Conservation (phyloP, 257 asterid species). For the Striga asiatica region DNA sequence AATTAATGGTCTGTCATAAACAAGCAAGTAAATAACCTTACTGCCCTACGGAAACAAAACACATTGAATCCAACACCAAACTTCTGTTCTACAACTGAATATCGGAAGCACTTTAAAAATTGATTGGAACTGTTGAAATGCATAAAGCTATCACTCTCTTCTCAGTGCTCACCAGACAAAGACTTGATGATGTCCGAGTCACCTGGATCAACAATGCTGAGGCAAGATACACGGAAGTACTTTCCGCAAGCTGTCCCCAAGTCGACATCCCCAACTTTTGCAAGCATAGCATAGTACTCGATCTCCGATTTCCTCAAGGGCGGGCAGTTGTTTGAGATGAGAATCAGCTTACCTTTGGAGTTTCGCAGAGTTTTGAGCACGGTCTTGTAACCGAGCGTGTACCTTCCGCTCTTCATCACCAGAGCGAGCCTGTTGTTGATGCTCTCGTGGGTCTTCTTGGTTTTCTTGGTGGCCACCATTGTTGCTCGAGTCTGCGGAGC, state of each 20-base stretch:
- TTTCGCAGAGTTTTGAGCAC: not conserved
- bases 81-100: constrained; percentile 13
- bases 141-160: constrained; percentile 3
- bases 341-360: not conserved
- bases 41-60: too few relatives aligned
- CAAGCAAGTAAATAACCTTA: not conserved
- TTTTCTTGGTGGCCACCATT: not conserved
- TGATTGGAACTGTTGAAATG: not conserved
- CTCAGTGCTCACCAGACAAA: constrained; percentile 32
- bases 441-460: not conserved
- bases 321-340: not conserved
- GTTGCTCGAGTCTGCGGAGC: not conserved
- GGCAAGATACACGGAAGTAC: constrained; percentile 34
- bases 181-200: constrained; percentile 45
- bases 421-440: not conserved
- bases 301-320: not conserved
- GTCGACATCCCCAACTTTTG: constrained; percentile 18
- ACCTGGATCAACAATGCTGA: constrained; percentile 41
- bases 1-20: not conserved
- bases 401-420: not conserved
- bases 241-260: constrained; percentile 41
- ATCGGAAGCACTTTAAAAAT: constrained; percentile 2
- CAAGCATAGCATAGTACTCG: not conserved
- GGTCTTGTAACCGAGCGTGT: not conserved
- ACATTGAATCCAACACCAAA: not conserved